Conservation (phyloP, 352 stramenopile species). For the Globisporangium perplexum region DNA sequence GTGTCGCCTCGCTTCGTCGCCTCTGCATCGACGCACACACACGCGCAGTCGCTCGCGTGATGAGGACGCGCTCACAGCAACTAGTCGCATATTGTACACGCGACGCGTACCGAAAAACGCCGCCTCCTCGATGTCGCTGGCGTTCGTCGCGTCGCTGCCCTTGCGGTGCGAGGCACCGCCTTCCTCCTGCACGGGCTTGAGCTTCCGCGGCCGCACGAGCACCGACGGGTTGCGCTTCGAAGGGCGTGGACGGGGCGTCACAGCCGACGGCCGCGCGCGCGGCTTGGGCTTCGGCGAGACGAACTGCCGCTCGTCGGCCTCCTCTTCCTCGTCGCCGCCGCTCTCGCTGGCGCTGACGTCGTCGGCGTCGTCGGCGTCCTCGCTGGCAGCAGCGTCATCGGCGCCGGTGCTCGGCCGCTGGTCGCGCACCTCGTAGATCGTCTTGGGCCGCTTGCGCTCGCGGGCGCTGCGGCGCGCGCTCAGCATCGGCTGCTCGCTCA, state of each 20-base stretch:
- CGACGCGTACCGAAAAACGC: slow-evolving; percentile 5
- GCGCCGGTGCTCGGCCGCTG: slow-evolving; percentile 14
- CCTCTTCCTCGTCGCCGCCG: slow-evolving; percentile 14
- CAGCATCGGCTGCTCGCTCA: slow-evolving; percentile 18
- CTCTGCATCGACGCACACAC: slow-evolving; percentile 23
- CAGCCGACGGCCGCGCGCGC: background rate
- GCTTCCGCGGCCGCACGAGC: slow-evolving; percentile 18
- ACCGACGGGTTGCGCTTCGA: slow-evolving; percentile 13
- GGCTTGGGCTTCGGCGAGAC: slow-evolving; percentile 7
- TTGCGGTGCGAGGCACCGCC: background rate
- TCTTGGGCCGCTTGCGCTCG: slow-evolving; percentile 55
- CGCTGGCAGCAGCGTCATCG: slow-evolving; percentile 14
- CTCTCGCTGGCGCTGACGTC: slow-evolving; percentile 18
- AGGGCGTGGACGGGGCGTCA: background rate
- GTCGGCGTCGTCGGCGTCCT: slow-evolving; percentile 17
- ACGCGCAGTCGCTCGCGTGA: background rate
- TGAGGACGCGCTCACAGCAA: background rate
- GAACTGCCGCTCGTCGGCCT: slow-evolving; percentile 15
- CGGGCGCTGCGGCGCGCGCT: slow-evolving; percentile 51
- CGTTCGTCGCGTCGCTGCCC: slow-evolving; percentile 7
- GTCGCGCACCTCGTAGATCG: slow-evolving; percentile 69
- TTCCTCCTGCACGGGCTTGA: slow-evolving; percentile 23
- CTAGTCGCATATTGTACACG: too few species aligned
- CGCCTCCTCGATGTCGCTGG: slow-evolving; percentile 3
- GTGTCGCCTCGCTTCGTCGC: slow-evolving; percentile 44